A percentile compares a stretch with the other conserved stretches of the same genome.
phyloP scores from a whole-genome alignment of 106 monocot species.

The Platanthera zijinensis region DNA sequence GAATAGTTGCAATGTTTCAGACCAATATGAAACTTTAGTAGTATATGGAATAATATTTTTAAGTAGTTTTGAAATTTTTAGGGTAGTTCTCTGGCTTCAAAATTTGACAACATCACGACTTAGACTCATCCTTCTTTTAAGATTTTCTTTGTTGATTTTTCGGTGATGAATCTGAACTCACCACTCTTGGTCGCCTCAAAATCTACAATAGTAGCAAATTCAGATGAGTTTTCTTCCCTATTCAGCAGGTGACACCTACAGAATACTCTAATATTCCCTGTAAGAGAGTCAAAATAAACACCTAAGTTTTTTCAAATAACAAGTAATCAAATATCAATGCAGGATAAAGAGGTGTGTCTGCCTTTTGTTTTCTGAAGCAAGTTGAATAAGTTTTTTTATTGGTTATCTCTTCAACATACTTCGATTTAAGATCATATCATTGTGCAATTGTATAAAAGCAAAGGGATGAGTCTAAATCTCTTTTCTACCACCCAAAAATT shows the following conservation, averaged over 20 bases:
- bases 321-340: background rate
- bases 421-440: slow-evolving; percentile 66
- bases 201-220: slow-evolving; percentile 41
- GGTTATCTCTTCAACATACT: slow-evolving; percentile 64
- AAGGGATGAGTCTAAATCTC: background rate
- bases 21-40: too few relatives aligned
- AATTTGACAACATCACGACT: too few relatives aligned
- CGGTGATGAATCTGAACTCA: slow-evolving; percentile 45
- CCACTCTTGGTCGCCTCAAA: slow-evolving; percentile 73
- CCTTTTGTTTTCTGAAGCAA: slow-evolving; percentile 80
- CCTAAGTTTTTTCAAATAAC: background rate
- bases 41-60: too few relatives aligned
- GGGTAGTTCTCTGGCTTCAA: too few relatives aligned
- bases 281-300: background rate
- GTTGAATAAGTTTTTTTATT: slow-evolving; percentile 68
- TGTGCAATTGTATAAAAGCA: slow-evolving; percentile 39
- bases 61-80: too few relatives aligned
- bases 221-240: slow-evolving; percentile 52
- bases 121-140: slow-evolving; percentile 20
- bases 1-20: too few relatives aligned
- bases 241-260: slow-evolving; percentile 79
- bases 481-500: too few relatives aligned
- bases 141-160: slow-evolving; percentile 45
- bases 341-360: background rate
- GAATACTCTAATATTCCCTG: slow-evolving; percentile 91